Evolutionary conservation across 495 filamentous ascomycete genomes (phyloP).

Genomic region (Patellaria atrata): DNA sequence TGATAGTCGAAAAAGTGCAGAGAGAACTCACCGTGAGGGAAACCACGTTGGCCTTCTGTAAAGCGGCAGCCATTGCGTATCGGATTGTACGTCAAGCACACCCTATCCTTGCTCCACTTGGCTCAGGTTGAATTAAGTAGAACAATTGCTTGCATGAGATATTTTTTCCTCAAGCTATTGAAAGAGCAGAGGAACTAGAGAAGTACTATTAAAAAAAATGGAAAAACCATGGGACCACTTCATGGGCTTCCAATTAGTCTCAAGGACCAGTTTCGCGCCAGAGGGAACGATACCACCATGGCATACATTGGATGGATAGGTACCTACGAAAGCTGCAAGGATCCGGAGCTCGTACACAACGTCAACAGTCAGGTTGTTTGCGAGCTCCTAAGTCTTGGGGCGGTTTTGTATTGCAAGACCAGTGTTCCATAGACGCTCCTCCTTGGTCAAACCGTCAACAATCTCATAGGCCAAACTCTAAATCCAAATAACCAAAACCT

Average conservation of each 20-base stretch:
- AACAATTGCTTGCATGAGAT: constrained; percentile 19
- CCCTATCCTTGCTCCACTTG: background rate
- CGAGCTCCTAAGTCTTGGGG: constrained; percentile 11
- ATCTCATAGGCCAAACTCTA: constrained; percentile 37
- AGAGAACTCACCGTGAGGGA: no score
- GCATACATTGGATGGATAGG: constrained; percentile 20
- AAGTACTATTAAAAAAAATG: constrained; percentile 19
- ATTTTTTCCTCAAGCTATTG: constrained; percentile 16
- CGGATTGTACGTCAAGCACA: constrained; percentile 18
- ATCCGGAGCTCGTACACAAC: constrained; percentile 4
- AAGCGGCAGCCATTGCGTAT: constrained; percentile 20
- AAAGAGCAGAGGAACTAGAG: constrained; percentile 15
- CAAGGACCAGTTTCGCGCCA: constrained; percentile 21
- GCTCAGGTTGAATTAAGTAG: constrained; percentile 1
- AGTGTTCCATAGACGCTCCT: constrained; percentile 25
- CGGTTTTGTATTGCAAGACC: constrained; percentile 30
- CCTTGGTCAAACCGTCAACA: constrained; percentile 32
- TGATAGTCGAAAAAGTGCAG: no score
- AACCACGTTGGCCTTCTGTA: constrained; percentile 18
- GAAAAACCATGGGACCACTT: constrained; percentile 16
- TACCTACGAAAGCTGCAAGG: constrained; percentile 4
- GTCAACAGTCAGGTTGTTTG: constrained; percentile 17
- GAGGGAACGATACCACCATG: constrained; percentile 18
- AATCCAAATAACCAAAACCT: constrained; percentile 37
- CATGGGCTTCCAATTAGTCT: constrained; percentile 21